These are phyloP conservation scores for Rhododendron kiyosumense DNA, from an alignment of 148 eudicot genomes.

Conservation along the genomic window DNA sequence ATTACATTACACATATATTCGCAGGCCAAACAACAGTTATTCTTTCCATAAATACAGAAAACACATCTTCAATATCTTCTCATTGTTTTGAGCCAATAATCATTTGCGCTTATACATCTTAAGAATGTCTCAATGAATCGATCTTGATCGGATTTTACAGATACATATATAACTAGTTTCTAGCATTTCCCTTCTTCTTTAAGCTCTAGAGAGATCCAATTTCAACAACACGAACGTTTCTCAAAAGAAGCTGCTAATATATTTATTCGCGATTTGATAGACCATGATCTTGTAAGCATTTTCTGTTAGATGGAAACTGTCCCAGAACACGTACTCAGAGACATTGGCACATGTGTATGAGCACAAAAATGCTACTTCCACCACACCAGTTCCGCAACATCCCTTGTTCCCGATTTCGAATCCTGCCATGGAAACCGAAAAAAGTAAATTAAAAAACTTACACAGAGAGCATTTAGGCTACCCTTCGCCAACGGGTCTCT, in stretches of 20 bases:
- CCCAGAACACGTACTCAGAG: slow-evolving; percentile 58
- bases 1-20: no score
- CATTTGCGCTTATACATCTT: not conserved
- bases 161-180: not conserved
- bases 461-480: not conserved
- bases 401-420: slow-evolving; percentile 49
- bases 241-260: slow-evolving; percentile 14
- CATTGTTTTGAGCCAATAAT: not conserved
- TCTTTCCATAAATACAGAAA: no score
- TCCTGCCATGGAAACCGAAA: slow-evolving; percentile 24
- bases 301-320: slow-evolving; percentile 56
- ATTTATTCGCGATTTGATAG: slow-evolving; percentile 6
- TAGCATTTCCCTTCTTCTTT: not conserved
- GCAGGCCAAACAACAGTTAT: no score
- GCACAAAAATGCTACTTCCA: slow-evolving; percentile 52
- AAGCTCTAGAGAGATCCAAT: not conserved
- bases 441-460: not conserved
- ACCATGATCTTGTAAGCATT: slow-evolving; percentile 34
- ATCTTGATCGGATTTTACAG: not conserved
- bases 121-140: not conserved
- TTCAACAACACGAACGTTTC: not conserved
- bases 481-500: not conserved
- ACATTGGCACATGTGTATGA: slow-evolving; percentile 27
- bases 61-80: not conserved
- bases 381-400: slow-evolving; percentile 62